A percentile compares a stretch with the other conserved stretches of the same genome.
Evolutionary conservation across 352 stramenopile genomes (phyloP).

Genomic region (Globisporangium okanoganense): DNA sequence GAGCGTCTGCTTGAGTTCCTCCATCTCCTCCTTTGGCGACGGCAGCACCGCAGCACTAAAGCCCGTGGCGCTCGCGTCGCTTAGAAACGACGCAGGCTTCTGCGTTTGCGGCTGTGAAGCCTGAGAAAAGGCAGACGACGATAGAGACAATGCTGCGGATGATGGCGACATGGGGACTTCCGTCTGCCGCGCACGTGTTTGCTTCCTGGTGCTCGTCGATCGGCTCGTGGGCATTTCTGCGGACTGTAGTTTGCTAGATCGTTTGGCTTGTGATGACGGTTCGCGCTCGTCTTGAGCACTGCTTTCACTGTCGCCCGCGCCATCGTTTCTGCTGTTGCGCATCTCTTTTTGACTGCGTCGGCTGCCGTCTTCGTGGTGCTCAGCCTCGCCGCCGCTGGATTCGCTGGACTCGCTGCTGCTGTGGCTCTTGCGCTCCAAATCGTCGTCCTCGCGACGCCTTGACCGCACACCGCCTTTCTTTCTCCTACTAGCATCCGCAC

Average conservation of each 20-base stretch:
- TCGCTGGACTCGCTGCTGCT: background rate
- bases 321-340: background rate
- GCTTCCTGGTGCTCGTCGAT: background rate
- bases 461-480: background rate
- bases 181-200: background rate
- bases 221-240: background rate
- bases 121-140: background rate
- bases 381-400: background rate
- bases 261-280: background rate
- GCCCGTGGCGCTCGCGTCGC: background rate
- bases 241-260: background rate
- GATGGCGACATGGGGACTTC: background rate
- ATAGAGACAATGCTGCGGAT: background rate
- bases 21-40: constrained; percentile 52
- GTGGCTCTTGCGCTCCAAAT: background rate
- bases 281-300: background rate
- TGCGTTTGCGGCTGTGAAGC: background rate
- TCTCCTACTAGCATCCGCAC: background rate
- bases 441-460: background rate
- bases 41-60: constrained; percentile 24
- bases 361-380: background rate
- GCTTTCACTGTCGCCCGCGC: background rate
- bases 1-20: constrained; percentile 67
- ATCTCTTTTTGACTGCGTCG: background rate
- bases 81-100: constrained; percentile 11